Base-by-base conservation (phyloP, 805 yeast genomes). In the Priceomyces medius region DNA sequence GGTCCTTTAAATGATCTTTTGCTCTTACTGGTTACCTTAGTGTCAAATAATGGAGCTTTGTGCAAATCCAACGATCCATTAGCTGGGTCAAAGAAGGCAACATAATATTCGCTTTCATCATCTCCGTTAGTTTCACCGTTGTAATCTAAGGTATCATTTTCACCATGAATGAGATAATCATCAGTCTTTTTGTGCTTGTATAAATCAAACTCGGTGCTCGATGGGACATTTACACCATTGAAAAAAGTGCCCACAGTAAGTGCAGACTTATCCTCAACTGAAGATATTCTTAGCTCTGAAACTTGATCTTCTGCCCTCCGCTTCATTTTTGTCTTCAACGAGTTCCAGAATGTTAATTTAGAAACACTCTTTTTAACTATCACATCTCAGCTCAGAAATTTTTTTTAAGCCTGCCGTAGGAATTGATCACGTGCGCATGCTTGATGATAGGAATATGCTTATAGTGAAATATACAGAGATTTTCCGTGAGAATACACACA, bases 61-160 rank as follows among this genome's bases (percentile, higher is more conserved):
- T 75, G 76, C 20, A 91, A 66, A 48, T 87, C 85, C 8, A 89
- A 68, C 2, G 79, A 61, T 48, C 81, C 78, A 33, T 74, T 73
- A n/a, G 64, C 62, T 2, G 87, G 81, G 58, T 90, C 95, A 55
- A 80, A 87, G 4, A 88, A 72, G 2, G 91, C 97, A 40, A 91
- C 69, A 37, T 84, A 77, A 63, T 88, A 90, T 18, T 71, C 74
- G 34, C 60, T 64, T 5, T 65, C 67, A 17, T 54, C 61, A 4
- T 55, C 56, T 9, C 48, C 58, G 7, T 48, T 53, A 16, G 68
- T 59, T 21, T 59, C 55, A 6, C 95, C 96, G 44, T 80, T 81
- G 59, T 86, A 91, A 50, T 81, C 89, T 43, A 90, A 67, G 19
- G 77, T 74, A 4, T 77, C 80, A 49, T 77, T 81, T 57, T 88